Base-by-base conservation (phyloP, 176 grass and related monocot species). In the Aegilops tauschii region DNA sequence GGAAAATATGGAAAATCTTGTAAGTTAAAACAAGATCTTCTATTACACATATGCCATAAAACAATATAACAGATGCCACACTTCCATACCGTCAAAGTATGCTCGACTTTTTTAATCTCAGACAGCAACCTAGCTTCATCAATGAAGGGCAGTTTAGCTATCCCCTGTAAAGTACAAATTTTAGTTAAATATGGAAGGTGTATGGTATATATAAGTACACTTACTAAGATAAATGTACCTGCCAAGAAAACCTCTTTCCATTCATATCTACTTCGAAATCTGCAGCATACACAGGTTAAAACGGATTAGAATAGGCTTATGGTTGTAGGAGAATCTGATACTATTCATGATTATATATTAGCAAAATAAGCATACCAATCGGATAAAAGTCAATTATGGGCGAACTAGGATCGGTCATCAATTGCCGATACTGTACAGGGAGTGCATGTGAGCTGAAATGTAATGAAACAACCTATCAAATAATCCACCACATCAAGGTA, bases 241-340 rank as follows among this genome's bases (percentile, higher is more conserved):
- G 97, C 97, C 97, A 99, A 85, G 97, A 89, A 80, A 73, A 99
- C 86, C 94, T 91, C 78, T 99, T 99, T 47, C 97, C 97, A 88
- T 96, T 99, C 97, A 99, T 99, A 92, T 99, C 97, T 42, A 99
- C 94, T 79, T 96, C 97, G 72, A 99, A 99, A 96, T 99, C 97
- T 99, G 80, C 28, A 76, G 5, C 82, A 63, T 56, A 74, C 75
- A 84, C 64, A 67, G 42, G 17, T 69, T 42, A 64, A 81, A 27
- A 72, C 23, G 20, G 11, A 52, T 85, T 56, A 87, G 44, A 58
- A 79, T 64, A 65, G 40, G 17, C 16, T 71, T 54, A 81, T 65
- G 64, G 49, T 78, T 52, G 61, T 23, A 35, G 42, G 75, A 68
- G 54, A 21, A 73, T 80, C 69, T 69, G 47, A 61, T 61, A 80